A percentile compares a stretch with the other conserved stretches of the same genome.
Evolutionary conservation across 805 yeast genomes (phyloP).

Genomic region (Millerozyma acaciae): DNA sequence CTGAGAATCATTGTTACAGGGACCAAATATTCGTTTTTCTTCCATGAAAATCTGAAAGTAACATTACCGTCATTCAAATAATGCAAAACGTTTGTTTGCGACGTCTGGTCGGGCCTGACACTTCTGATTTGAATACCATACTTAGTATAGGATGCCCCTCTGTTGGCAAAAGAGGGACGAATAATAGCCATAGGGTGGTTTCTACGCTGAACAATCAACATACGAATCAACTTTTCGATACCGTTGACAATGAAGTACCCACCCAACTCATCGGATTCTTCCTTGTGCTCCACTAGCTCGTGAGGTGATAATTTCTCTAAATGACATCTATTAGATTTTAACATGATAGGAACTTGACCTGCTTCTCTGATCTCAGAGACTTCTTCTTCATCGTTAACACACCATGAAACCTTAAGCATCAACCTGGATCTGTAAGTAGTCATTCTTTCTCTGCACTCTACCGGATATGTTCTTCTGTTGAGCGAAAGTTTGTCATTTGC

Average conservation of each 20-base stretch:
- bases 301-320: slow-evolving; percentile 78
- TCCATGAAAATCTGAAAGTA: slow-evolving; percentile 95
- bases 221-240: slow-evolving; percentile 91
- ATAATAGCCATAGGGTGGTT: slow-evolving; percentile 97
- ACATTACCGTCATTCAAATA: slow-evolving; percentile 94
- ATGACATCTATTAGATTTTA: slow-evolving; percentile 88
- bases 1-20: slow-evolving; percentile 91
- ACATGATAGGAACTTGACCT: slow-evolving; percentile 89
- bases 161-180: slow-evolving; percentile 88
- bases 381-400: slow-evolving; percentile 85
- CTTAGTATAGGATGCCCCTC: slow-evolving; percentile 87
- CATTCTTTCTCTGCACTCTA: slow-evolving; percentile 84
- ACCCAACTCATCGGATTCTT: slow-evolving; percentile 94
- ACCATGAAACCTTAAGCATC: slow-evolving; percentile 76
- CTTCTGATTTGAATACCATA: slow-evolving; percentile 93
- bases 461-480: slow-evolving; percentile 76
- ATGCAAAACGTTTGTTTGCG: slow-evolving; percentile 96
- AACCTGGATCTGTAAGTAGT: slow-evolving; percentile 75
- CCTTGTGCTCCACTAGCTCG: slow-evolving; percentile 71
- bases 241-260: slow-evolving; percentile 97
- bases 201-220: slow-evolving; percentile 96
- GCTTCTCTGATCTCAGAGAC: slow-evolving; percentile 79
- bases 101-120: slow-evolving; percentile 95
- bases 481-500: slow-evolving; percentile 67
- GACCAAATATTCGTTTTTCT: slow-evolving; percentile 89